These are phyloP conservation scores for Sambucus nigra DNA, from an alignment of 129 eudicot genomes.

Conservation along the genomic window DNA sequence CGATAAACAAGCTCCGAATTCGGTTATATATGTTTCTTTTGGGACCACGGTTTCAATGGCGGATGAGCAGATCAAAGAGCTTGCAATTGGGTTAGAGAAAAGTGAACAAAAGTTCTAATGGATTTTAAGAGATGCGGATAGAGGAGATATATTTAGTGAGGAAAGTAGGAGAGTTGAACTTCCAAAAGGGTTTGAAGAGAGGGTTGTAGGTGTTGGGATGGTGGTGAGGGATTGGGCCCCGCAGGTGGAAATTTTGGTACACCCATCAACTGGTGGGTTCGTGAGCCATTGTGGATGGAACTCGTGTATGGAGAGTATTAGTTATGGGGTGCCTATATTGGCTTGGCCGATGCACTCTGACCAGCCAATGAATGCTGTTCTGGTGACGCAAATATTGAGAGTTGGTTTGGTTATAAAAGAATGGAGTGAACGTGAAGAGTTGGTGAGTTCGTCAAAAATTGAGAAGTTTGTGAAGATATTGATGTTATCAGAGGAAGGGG, in stretches of 20 bases:
- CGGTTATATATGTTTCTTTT: slow-evolving; percentile 57
- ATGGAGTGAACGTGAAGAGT: slow-evolving; percentile 15
- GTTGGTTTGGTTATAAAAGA: slow-evolving; percentile 24
- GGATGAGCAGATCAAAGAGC: slow-evolving; percentile 40
- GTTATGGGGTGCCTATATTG: slow-evolving; percentile 35
- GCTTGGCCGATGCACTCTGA: slow-evolving; percentile 67
- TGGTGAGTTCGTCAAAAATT: slow-evolving; percentile 7
- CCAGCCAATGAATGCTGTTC: slow-evolving; percentile 40
- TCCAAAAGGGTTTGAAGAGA: slow-evolving; percentile 39
- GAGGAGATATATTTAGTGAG: slow-evolving; percentile 21
- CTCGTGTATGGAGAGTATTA: slow-evolving; percentile 45
- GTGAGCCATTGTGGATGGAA: slow-evolving; percentile 73
- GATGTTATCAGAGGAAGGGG: slow-evolving; percentile 10
- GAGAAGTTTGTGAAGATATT: slow-evolving; percentile 18
- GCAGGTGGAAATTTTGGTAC: slow-evolving; percentile 39
- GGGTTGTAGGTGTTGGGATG: slow-evolving; percentile 30
- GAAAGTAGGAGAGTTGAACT: slow-evolving; percentile 7
- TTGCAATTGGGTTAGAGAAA: slow-evolving; percentile 54
- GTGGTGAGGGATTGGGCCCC: slow-evolving; percentile 61
- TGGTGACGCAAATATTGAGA: slow-evolving; percentile 21
- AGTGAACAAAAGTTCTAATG: slow-evolving; percentile 44
- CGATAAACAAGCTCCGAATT: slow-evolving; percentile 40
- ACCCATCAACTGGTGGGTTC: slow-evolving; percentile 46
- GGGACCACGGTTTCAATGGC: slow-evolving; percentile 44
- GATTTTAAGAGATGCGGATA: slow-evolving; percentile 56